Conservation (phyloP, 1,284 basidiomycete species). For the Microstroma glucosiphilum region DNA sequence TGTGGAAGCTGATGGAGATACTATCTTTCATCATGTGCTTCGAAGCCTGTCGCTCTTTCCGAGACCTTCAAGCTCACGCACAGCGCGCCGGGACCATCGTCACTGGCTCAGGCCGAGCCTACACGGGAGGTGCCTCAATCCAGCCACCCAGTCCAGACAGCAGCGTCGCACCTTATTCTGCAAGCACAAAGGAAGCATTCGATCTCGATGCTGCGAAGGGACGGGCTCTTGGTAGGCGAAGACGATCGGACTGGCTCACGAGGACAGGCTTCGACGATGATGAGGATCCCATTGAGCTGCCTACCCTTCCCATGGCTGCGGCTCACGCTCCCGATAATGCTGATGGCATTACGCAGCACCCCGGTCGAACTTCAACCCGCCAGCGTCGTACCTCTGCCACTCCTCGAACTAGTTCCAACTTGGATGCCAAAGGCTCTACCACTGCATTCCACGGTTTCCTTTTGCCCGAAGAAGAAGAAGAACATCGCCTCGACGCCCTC, state of each 20-base stretch:
- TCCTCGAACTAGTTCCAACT: neutral
- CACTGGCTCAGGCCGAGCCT: neutral
- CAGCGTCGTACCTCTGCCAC: neutral
- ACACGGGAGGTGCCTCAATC: neutral
- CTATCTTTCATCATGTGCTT: neutral
- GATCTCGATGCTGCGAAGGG: neutral
- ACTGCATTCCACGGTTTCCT: neutral
- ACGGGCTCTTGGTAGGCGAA: neutral
- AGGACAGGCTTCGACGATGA: neutral
- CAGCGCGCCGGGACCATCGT: neutral
- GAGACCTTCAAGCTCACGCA: neutral
- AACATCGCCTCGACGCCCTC: too few relatives aligned
- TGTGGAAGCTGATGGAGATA: neutral
- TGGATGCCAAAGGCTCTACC: neutral
- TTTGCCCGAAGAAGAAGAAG: neutral
- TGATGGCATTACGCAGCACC: neutral
- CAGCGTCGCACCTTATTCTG: neutral
- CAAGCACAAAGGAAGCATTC: neutral
- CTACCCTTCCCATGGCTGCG: neutral
- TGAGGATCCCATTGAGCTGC: neutral
- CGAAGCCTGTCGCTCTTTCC: constrained; percentile 5
- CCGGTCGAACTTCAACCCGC: too few relatives aligned
- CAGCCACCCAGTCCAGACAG: neutral
- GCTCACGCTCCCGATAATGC: neutral
- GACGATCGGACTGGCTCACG: neutral